Conservation (phyloP, 306 rosid genomes). For the Begonia peltatifolia region DNA sequence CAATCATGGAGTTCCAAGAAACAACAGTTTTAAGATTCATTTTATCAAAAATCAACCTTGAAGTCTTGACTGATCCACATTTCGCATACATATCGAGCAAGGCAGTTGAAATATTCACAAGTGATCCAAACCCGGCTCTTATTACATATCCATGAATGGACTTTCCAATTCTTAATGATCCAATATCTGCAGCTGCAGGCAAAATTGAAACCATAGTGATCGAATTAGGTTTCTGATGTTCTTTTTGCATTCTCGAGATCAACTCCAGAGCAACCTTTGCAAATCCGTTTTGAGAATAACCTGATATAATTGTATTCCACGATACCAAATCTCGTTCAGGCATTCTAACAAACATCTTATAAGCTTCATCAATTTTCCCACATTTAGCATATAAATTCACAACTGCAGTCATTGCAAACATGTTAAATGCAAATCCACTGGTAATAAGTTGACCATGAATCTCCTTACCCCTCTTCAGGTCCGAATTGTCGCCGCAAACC, state of each 20-base stretch:
- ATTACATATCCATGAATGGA: conserved; percentile 56
- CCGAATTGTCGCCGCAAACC: conserved; percentile 48
- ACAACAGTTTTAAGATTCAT: conserved; percentile 58
- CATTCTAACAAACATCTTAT: conserved; percentile 85
- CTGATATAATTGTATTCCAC: conserved; percentile 72
- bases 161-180: conserved; percentile 51
- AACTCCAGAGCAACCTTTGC: conserved; percentile 38
- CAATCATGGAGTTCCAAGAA: conserved; percentile 86
- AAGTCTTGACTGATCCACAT: conserved; percentile 44
- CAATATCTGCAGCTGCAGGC: conserved; percentile 71
- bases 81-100: conserved; percentile 74
- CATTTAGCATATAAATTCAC: conserved; percentile 67
- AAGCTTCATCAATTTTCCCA: conserved; percentile 46
- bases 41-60: conserved; percentile 37
- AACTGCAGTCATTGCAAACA: conserved; percentile 78
- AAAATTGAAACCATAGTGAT: conserved; percentile 65
- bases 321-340: conserved; percentile 65
- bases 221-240: conserved; percentile 52
- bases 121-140: conserved; percentile 46
- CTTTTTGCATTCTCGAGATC: conserved; percentile 55
- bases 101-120: conserved; percentile 53
- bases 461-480: conserved; percentile 60
- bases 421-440: conserved; percentile 47
- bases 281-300: conserved; percentile 67
- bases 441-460: conserved; percentile 55